phyloP scores from a whole-genome alignment of 1,284 basidiomycete genomes.

The Trichosporon sp. region DNA sequence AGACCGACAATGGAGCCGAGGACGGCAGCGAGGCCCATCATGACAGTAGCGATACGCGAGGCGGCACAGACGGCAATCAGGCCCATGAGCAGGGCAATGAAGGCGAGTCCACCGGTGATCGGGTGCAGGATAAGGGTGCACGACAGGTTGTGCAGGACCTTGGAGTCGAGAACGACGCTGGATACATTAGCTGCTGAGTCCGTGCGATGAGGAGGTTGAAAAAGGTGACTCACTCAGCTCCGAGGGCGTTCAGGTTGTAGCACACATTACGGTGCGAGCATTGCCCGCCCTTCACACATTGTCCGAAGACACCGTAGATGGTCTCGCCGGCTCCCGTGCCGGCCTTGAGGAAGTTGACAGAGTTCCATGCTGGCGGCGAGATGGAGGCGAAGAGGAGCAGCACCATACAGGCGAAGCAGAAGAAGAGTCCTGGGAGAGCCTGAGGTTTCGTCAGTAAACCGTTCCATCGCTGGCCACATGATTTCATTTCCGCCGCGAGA shows the following conservation, averaged over 20 bases:
- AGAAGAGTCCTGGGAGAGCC: slow-evolving; percentile 33
- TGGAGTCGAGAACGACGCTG: slow-evolving; percentile 49
- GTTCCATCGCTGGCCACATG: no score
- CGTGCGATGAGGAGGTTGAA: no score
- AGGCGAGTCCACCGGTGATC: slow-evolving; percentile 65
- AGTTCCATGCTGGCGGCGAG: slow-evolving; percentile 66
- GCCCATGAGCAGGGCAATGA: slow-evolving; percentile 66
- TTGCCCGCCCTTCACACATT: slow-evolving; percentile 55
- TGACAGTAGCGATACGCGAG: slow-evolving; percentile 62
- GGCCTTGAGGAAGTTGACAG: slow-evolving; percentile 62
- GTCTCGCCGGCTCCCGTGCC: slow-evolving; percentile 44
- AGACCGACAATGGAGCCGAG: slow-evolving; percentile 62
- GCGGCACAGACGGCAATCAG: slow-evolving; percentile 58
- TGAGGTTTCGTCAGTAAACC: background rate
- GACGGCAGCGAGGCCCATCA: slow-evolving; percentile 64
- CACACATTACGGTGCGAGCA: slow-evolving; percentile 32
- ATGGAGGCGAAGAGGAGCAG: slow-evolving; percentile 45
- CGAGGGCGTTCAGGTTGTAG: slow-evolving; percentile 31
- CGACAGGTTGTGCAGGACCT: slow-evolving; percentile 62
- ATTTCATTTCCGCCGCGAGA: no score
- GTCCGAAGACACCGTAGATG: slow-evolving; percentile 70
- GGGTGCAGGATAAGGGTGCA: slow-evolving; percentile 68
- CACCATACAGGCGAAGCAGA: slow-evolving; percentile 27
- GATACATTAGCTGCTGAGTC: background rate
- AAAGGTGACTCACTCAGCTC: slow-evolving; percentile 22